Evolutionary conservation across 139 green algal genomes (phyloP), one percentile per base, ranked within the genome.

Genomic region (Chlorella sp.): DNA sequence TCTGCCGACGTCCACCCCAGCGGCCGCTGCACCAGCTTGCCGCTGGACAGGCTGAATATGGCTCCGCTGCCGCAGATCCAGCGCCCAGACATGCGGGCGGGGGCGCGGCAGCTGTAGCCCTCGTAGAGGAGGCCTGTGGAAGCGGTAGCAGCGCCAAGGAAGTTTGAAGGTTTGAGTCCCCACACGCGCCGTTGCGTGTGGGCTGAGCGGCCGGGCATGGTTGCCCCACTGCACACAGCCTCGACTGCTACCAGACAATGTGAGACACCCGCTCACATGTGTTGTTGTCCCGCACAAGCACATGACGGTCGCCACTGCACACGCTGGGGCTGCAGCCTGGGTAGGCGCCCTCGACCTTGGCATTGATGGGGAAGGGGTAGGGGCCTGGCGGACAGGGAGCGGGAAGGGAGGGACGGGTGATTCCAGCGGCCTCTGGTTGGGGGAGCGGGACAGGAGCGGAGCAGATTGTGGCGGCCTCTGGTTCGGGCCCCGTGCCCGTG

Each of bases 261-360:
- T n/a, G n/a, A n/a, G n/a, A n/a, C n/a, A n/a, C n/a, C n/a, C n/a
- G 14, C 51, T 60, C 51, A 60, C 65, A 73, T 11, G 65, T 73
- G 65, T 73, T 38, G 65, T 73, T 73, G 34, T 73, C 65, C n/a
- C 65, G 65, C 11, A 73, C 65, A 3, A 73, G 65, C 65, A 73
- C 65, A 20, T 73, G 65, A 14, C 65, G 65, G 65, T 73, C 65
- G 65, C 65, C 65, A 1, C 19, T 30, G 34, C 65, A 73, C 14
- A 30, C 65, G 34, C 9, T 9, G 1, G 65, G 34, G 14, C 28
- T 38, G 65, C 65, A 73, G 34, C 65, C 34, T 34, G 28, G 13
- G 34, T 34, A 73, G 14, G 65, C 65, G 22, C 65, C 65, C 65
- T 73, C 65, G 14, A 73, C 34, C n/a, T 28, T 73, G n/a, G 65